A percentile compares a stretch with the other conserved stretches of the same genome.
Evolutionary conservation across 2,329 filamentous ascomycete species (phyloP).

Genomic region (Cladosporium sp.): DNA sequence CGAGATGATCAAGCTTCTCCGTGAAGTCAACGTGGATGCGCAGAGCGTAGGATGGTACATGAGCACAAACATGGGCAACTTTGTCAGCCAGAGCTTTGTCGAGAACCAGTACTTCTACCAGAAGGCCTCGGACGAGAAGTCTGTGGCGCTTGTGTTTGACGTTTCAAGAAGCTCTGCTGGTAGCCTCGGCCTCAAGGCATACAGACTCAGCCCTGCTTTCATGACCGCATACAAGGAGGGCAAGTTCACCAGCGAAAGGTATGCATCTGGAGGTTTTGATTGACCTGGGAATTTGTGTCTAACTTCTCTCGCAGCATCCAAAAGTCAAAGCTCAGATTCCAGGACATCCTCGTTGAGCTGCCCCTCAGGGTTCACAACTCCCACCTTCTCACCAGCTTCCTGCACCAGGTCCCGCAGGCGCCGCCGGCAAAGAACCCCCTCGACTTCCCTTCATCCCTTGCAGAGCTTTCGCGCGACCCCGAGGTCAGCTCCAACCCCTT

Average conservation of each 20-base stretch:
- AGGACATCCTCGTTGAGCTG: conserved; percentile 88
- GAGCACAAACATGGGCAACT: conserved; percentile 98
- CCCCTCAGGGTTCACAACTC: conserved; percentile 93
- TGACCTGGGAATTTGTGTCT: conserved; percentile 17
- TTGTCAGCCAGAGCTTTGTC: conserved; percentile 89
- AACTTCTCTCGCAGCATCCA: conserved; percentile 63
- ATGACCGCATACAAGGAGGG: conserved; percentile 91
- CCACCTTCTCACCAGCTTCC: conserved; percentile 89
- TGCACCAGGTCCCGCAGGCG: conserved; percentile 82
- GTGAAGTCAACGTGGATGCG: conserved; percentile 97
- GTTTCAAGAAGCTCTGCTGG: conserved; percentile 93
- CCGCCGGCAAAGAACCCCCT: conserved; percentile 57
- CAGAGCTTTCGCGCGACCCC: conserved; percentile 67
- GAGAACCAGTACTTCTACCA: conserved; percentile 99
- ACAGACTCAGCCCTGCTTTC: conserved; percentile 82
- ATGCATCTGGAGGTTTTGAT: conserved; percentile 34
- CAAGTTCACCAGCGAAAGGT: conserved; percentile 97
- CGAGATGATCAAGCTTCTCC: conserved; percentile 95
- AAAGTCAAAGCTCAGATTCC: conserved; percentile 89
- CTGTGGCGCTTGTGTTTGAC: conserved; percentile 85
- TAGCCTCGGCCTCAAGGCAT: conserved; percentile 82
- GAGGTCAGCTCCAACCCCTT: conserved; percentile 60
- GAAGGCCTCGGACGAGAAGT: conserved; percentile 77
- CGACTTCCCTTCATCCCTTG: conserved; percentile 72
- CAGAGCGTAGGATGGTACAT: conserved; percentile 99